Evolutionary conservation across 768 basidiomycete genomes (phyloP).

Genomic region (Lactifluus rugatus): DNA sequence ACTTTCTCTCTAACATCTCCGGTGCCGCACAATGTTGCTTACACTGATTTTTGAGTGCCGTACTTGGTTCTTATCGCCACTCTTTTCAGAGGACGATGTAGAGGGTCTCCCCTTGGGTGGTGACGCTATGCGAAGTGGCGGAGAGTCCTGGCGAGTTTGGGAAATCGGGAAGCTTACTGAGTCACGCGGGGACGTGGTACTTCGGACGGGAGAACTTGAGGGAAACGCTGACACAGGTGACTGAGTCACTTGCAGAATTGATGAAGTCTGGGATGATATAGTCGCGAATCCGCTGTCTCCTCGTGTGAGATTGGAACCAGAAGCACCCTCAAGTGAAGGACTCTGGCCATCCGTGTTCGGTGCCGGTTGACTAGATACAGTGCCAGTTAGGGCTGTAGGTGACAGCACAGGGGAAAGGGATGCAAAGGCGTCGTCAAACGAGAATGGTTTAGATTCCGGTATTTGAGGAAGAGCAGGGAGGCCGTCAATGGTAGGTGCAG

Average conservation of each 20-base stretch:
- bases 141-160: constrained; percentile 31
- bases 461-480: constrained; percentile 10
- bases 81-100: constrained; percentile 45
- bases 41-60: constrained; percentile 73
- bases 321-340: constrained; percentile 40
- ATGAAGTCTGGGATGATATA: constrained; percentile 28
- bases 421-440: constrained; percentile 6
- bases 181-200: constrained; percentile 20
- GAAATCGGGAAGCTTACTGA: constrained; percentile 19
- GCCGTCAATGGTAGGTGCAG: constrained; percentile 10
- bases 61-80: constrained; percentile 36
- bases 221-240: constrained; percentile 30
- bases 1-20: background rate
- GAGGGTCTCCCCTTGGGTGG: constrained; percentile 57
- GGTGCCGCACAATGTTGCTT: constrained; percentile 27
- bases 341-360: background rate
- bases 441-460: constrained; percentile 14
- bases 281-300: constrained; percentile 30
- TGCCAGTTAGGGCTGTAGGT: constrained; percentile 11
- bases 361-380: constrained; percentile 8
- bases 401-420: background rate
- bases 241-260: constrained; percentile 20
- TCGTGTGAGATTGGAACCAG: constrained; percentile 25
- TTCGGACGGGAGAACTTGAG: constrained; percentile 32
- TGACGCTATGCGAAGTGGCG: constrained; percentile 37